These are phyloP conservation scores for Miscanthus lutarioriparius DNA, from an alignment of 176 grass and related monocot species.

Conservation along the genomic window DNA sequence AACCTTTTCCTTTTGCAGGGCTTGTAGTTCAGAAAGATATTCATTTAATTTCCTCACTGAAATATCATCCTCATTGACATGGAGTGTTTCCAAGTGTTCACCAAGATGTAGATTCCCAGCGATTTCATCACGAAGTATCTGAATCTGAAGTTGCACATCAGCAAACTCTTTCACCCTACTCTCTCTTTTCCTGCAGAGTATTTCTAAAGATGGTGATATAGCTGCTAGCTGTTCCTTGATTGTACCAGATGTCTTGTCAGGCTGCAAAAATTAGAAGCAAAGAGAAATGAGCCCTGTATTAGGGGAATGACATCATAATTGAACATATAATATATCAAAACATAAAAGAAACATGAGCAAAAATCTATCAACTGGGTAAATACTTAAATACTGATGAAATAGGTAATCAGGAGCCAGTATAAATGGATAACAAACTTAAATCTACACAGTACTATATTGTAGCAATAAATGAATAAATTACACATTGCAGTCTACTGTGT, in stretches of 20 bases:
- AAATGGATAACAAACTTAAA: neutral
- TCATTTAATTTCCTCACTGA: constrained; percentile 80
- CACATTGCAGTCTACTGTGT: neutral
- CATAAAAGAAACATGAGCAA: neutral
- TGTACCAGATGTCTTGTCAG: constrained; percentile 83
- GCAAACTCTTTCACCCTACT: constrained; percentile 80
- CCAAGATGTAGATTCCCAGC: constrained; percentile 53
- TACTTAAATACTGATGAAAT: neutral
- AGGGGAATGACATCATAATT: neutral
- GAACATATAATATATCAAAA: constrained; percentile 10
- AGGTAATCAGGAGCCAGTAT: neutral
- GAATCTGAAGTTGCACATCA: constrained; percentile 71
- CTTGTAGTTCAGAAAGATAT: constrained; percentile 74
- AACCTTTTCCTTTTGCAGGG: constrained; percentile 96
- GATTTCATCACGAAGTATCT: constrained; percentile 71
- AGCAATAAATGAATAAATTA: neutral
- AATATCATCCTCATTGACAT: constrained; percentile 80
- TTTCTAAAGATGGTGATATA: constrained; percentile 71
- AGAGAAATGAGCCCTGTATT: constrained; percentile 9
- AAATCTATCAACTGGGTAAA: neutral
- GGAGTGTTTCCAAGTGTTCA: constrained; percentile 35
- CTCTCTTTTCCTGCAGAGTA: constrained; percentile 67
- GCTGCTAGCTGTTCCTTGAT: constrained; percentile 85
- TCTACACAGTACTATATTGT: neutral
- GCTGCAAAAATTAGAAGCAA: constrained; percentile 49